Evolutionary conservation across 208 protist genomes (phyloP).

Genomic region (Acanthamoeba rhysodes): DNA sequence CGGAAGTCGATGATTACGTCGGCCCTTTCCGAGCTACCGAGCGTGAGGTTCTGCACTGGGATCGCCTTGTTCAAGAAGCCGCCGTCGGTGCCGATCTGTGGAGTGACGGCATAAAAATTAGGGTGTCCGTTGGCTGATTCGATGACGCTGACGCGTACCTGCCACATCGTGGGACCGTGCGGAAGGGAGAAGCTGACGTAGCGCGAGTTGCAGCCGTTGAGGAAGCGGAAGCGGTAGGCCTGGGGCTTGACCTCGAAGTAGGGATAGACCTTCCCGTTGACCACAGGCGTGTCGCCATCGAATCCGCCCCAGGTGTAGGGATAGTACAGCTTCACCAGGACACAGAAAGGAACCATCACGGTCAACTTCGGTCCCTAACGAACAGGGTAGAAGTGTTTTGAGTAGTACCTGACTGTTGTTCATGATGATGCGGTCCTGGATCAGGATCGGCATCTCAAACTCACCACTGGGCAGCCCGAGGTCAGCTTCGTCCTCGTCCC

Average conservation of each 20-base stretch:
- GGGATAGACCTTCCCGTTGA: conserved; percentile 43
- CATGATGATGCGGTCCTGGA: conserved; percentile 50
- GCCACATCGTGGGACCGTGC: background rate
- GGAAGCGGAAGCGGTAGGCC: conserved; percentile 65
- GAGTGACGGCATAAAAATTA: no score
- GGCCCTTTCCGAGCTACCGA: conserved; percentile 10
- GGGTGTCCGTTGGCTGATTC: background rate
- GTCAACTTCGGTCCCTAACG: no score
- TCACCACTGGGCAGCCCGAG: conserved; percentile 20
- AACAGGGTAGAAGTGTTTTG: no score
- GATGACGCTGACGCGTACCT: background rate
- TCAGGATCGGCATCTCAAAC: conserved; percentile 54
- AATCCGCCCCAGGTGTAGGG: conserved; percentile 20
- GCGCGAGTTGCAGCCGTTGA: conserved; percentile 64
- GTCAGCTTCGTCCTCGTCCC: background rate
- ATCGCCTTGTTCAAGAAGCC: conserved; percentile 28
- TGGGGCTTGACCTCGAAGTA: conserved; percentile 60
- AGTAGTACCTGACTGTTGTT: conserved; percentile 11
- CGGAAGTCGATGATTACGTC: conserved; percentile 63
- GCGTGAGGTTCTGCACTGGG: background rate
- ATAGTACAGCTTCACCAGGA: conserved; percentile 45
- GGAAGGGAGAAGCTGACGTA: conserved; percentile 12
- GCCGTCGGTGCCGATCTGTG: conserved; percentile 42
- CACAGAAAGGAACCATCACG: no score
- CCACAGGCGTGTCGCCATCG: conserved; percentile 32